phyloP scores from a whole-genome alignment of 768 basidiomycete genomes.

The Symmetrospora coprosmae region DNA sequence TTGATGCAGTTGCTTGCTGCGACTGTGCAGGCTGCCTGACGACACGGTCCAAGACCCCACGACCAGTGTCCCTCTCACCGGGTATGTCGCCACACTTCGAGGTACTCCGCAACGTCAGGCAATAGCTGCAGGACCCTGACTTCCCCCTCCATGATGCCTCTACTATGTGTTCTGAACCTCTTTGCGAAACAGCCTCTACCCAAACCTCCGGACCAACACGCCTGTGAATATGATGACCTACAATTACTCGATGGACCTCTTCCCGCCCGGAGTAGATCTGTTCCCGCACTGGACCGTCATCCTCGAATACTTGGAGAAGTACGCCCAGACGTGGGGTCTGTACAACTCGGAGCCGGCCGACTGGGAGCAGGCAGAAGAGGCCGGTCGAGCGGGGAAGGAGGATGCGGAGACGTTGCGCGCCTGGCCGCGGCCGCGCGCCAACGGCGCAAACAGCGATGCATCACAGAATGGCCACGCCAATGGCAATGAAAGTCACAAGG shows the following conservation, averaged over 20 bases:
- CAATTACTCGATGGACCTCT: not conserved
- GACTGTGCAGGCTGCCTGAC: slow-evolving; percentile 8
- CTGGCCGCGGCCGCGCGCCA: no score
- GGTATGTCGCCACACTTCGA: no score
- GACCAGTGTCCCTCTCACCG: not conserved
- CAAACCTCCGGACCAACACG: slow-evolving; percentile 16
- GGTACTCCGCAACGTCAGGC: no score
- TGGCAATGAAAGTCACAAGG: no score
- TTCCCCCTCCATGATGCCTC: no score
- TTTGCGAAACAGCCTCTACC: no score
- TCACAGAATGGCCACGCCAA: no score
- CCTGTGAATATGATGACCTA: slow-evolving; percentile 12
- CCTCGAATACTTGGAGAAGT: slow-evolving; percentile 4
- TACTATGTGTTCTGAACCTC: no score
- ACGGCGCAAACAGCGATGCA: no score
- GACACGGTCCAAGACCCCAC: not conserved
- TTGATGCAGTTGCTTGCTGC: not conserved
- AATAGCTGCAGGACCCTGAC: no score
- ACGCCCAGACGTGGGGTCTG: slow-evolving; percentile 14
- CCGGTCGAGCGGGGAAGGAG: no score
- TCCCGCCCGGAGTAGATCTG: slow-evolving; percentile 6
- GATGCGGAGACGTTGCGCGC: no score
- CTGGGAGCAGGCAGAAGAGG: not conserved
- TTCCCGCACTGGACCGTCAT: slow-evolving; percentile 21
- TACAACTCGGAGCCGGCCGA: slow-evolving; percentile 12